phyloP scores from a whole-genome alignment of 805 yeast species.

The Candida yuanshanica region DNA sequence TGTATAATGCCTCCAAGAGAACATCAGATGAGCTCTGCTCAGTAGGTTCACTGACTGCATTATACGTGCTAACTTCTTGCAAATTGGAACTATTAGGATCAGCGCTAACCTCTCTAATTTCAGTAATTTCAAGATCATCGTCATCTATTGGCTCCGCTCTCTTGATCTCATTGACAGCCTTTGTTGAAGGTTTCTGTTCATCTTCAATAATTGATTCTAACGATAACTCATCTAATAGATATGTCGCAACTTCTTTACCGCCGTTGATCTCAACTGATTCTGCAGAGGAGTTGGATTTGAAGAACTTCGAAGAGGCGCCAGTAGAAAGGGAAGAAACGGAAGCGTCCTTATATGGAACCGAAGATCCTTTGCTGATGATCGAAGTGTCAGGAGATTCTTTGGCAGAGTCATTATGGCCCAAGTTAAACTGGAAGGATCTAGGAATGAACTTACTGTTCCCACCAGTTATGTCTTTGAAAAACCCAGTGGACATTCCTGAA shows the following conservation, averaged over 20 bases:
- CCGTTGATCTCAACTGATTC: not conserved
- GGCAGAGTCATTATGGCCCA: constrained; percentile 7
- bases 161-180: not conserved
- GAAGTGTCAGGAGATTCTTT: constrained; percentile 1
- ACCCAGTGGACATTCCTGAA: constrained; percentile 22
- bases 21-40: constrained; percentile 20
- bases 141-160: constrained; percentile 4
- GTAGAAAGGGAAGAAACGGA: constrained; percentile 6
- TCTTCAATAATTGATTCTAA: constrained; percentile 1
- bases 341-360: not conserved
- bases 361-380: not conserved
- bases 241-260: constrained; percentile 1
- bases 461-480: constrained; percentile 21
- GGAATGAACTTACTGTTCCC: constrained; percentile 20
- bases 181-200: not conserved
- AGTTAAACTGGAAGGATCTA: constrained; percentile 16
- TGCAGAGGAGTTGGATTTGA: constrained; percentile 1
- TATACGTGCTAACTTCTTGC: not conserved
- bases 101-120: constrained; percentile 27
- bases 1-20: constrained; percentile 33
- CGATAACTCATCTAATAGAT: constrained; percentile 5
- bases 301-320: constrained; percentile 8
- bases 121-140: constrained; percentile 36
- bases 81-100: not conserved
- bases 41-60: not conserved